These are phyloP conservation scores for Tephrocybe sp. DNA, from an alignment of 768 basidiomycete genomes.

Conservation along the genomic window DNA sequence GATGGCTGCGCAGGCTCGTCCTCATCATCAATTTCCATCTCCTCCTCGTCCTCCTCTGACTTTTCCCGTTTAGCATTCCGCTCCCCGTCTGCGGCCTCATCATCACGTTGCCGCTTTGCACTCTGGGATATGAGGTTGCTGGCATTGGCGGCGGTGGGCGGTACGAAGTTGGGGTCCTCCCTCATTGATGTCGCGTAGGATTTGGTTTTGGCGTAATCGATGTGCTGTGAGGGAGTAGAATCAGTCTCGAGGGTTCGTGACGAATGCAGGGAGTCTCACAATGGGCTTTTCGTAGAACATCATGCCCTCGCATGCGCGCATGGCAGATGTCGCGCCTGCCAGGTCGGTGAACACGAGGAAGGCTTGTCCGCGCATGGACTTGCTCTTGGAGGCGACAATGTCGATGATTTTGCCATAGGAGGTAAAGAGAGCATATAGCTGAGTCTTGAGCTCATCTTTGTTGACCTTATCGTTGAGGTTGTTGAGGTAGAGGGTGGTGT, in stretches of 20 bases:
- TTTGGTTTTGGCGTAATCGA: conserved; percentile 87
- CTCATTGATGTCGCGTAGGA: conserved; percentile 80
- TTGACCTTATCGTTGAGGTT: conserved; percentile 93
- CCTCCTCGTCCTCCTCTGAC: conserved; percentile 74
- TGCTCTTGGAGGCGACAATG: conserved; percentile 83
- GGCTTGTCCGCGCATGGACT: conserved; percentile 90
- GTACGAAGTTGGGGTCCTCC: conserved; percentile 82
- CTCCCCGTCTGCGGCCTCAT: conserved; percentile 51
- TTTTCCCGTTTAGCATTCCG: conserved; percentile 70
- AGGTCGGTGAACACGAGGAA: conserved; percentile 96
- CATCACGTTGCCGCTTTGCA: conserved; percentile 71
- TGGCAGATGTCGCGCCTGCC: conserved; percentile 85
- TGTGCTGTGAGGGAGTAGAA: conserved; percentile 55
- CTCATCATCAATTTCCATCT: conserved; percentile 96
- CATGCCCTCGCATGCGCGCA: conserved; percentile 93
- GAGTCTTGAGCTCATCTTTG: conserved; percentile 82
- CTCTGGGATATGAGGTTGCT: conserved; percentile 46
- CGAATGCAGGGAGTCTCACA: conserved; percentile 47
- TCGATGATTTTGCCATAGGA: conserved; percentile 94
- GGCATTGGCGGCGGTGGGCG: conserved; percentile 66
- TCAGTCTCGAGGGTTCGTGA: conserved; percentile 9
- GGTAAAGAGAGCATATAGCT: conserved; percentile 87
- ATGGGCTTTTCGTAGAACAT: conserved; percentile 90
- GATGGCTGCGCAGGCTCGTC: conserved; percentile 53
- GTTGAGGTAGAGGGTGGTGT: conserved; percentile 87